A percentile compares a stretch with the other conserved stretches of the same genome.
Evolutionary conservation across 495 filamentous ascomycete genomes (phyloP).

Genomic region (Penicillium goetzii): DNA sequence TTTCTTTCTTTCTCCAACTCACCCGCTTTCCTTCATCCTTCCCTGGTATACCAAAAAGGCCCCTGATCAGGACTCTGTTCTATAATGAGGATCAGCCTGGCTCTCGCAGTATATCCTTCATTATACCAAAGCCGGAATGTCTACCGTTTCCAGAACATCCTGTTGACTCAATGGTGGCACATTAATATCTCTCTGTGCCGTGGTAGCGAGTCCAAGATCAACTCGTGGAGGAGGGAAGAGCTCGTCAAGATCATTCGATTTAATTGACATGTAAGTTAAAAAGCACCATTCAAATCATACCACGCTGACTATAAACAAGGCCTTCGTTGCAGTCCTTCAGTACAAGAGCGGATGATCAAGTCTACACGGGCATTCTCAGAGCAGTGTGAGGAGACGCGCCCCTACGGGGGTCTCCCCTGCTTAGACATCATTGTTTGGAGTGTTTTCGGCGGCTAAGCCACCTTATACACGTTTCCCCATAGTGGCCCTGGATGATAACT

Average conservation of each 20-base stretch:
- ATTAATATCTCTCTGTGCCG: background rate
- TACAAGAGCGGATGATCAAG: too few species aligned
- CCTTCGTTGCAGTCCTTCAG: too few species aligned
- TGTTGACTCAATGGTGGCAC: background rate
- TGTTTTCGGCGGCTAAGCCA: too few species aligned
- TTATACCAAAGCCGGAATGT: background rate
- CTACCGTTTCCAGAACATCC: background rate
- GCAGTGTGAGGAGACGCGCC: too few species aligned
- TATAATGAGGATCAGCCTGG: background rate
- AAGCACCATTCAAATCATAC: background rate
- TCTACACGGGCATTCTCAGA: too few species aligned
- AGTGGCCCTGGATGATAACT: too few species aligned
- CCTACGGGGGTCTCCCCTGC: too few species aligned
- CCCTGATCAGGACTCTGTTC: too few species aligned
- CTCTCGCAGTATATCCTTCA: background rate
- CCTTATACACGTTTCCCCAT: too few species aligned
- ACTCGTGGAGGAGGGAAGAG: background rate
- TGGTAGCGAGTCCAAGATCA: background rate
- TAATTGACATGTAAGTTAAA: background rate
- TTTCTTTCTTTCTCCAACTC: too few species aligned
- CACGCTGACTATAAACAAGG: background rate
- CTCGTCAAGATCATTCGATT: background rate
- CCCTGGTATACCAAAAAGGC: background rate
- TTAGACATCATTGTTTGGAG: too few species aligned
- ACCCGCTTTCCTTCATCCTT: too few species aligned